Base-by-base conservation (phyloP, 1,284 basidiomycete species). In the Ustilago vetiveriae region DNA sequence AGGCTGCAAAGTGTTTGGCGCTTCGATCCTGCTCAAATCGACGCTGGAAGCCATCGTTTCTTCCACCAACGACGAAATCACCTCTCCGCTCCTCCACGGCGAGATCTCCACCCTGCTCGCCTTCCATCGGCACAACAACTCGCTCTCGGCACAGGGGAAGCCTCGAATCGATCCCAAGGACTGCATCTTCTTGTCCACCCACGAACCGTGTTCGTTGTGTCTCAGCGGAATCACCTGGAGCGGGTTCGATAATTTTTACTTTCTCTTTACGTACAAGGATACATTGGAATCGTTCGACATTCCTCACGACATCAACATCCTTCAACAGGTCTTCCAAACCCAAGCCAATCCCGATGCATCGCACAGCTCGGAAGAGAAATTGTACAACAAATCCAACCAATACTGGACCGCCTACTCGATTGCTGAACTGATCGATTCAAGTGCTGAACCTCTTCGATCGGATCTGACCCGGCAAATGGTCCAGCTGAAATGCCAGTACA, bases 1-100 rank as follows among this genome's bases (percentile, higher is more conserved):
- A 3, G 60, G 60, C 0, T 56, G 60, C 37, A 64, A 64, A 47
- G 60, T 64, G 3, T 64, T 64, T n/a, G 60, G 60, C n/a, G 60
- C 60, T 3, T 41, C 60, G 2, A 57, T 64, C 45, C 45, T 64
- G 3, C n/a, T 2, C 48, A 64, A 64, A 24, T 8, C 27, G n/a
- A 43, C 38, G 6, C 49, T 64, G 17, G 2, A 8, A 1, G 39
- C 50, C 17, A 33, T 64, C 22, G 11, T 48, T 2, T 42, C 44
- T 0, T 19, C 26, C 5, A 64, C 60, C 9, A 64, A 64, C 41
- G 60, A 64, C 43, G 60, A 64, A 16, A 29, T 52, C 39, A 57
- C 54, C n/a, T 57, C 60, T 1, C 60, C 60, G 0, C 49, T 64
- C 4, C 30, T 52, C 3, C 60, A 64, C 24, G 60, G 60, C 2